Percentiles rank a stretch among this genome's conserved stretches.
These are phyloP conservation scores for Naganishia antarctica DNA, from an alignment of 768 basidiomycete species.

Conservation along the genomic window DNA sequence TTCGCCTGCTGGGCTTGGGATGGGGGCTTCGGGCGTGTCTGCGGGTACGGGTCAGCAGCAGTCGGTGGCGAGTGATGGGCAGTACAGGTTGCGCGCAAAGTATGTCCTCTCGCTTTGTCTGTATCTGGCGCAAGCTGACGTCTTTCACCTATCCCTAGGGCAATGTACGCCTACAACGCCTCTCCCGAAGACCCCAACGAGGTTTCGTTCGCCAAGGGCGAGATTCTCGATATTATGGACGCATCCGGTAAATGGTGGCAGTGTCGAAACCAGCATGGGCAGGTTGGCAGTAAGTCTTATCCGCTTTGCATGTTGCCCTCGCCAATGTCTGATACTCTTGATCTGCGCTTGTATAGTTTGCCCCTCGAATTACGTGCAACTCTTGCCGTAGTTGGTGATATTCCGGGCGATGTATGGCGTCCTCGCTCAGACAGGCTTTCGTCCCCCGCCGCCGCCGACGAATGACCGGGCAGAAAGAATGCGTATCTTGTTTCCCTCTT, in stretches of 20 bases:
- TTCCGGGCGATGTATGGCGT: no score
- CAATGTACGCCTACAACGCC: constrained; percentile 60
- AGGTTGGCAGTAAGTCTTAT: constrained; percentile 40
- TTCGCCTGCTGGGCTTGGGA: not conserved
- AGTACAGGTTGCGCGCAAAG: constrained; percentile 24
- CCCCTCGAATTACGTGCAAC: constrained; percentile 45
- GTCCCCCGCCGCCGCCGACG: no score
- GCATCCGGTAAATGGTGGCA: constrained; percentile 59
- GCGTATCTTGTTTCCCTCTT: no score
- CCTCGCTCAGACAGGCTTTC: not conserved
- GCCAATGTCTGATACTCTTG: no score
- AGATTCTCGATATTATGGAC: constrained; percentile 85
- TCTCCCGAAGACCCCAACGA: constrained; percentile 93
- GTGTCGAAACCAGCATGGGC: constrained; percentile 40
- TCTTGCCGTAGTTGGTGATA: constrained; percentile 28
- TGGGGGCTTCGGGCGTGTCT: not conserved
- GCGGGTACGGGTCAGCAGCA: not conserved
- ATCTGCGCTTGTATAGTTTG: constrained; percentile 35
- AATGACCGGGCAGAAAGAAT: no score
- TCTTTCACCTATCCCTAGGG: constrained; percentile 52
- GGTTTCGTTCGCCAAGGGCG: constrained; percentile 87
- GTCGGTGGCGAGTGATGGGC: constrained; percentile 3
- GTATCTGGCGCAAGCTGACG: constrained; percentile 13
- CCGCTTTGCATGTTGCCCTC: not conserved
- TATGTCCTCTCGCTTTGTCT: constrained; percentile 23